These are phyloP conservation scores for Posidonia australis DNA, from an alignment of 106 monocot genomes.

Conservation along the genomic window DNA sequence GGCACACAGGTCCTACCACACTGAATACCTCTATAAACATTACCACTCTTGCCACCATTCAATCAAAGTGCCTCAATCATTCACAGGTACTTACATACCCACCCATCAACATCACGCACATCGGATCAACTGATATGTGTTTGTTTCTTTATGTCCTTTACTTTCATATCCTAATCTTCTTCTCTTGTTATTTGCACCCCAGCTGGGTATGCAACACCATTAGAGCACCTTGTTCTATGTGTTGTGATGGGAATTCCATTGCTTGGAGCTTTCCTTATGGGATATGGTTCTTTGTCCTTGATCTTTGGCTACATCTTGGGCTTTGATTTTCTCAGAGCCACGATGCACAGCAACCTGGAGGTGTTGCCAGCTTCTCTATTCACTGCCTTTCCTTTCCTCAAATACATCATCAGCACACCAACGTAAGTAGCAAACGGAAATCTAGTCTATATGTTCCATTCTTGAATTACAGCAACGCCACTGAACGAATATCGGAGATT, in stretches of 20 bases:
- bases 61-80: conserved; percentile 38
- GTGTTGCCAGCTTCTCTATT: conserved; percentile 33
- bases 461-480: neutral
- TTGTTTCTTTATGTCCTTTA: neutral
- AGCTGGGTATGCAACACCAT: conserved; percentile 27
- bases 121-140: neutral
- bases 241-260: conserved; percentile 24
- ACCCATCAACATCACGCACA: neutral
- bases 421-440: conserved; percentile 55
- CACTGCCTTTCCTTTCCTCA: conserved; percentile 42
- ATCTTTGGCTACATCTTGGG: conserved; percentile 26
- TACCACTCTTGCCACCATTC: conserved; percentile 88
- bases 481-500: too few relatives aligned
- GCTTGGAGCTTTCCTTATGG: conserved; percentile 13
- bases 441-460: neutral
- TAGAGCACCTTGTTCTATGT: conserved; percentile 25
- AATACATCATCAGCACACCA: conserved; percentile 77
- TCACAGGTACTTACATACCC: conserved; percentile 47
- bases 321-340: conserved; percentile 32
- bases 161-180: neutral
- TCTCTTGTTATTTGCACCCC: neutral
- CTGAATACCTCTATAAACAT: conserved; percentile 26
- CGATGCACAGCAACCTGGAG: conserved; percentile 32
- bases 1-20: conserved; percentile 59
- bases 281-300: conserved; percentile 20